A percentile compares a stretch with the other conserved stretches of the same genome.
These are phyloP conservation scores for Thraustotheca clavata DNA, from an alignment of 352 stramenopile genomes.

Conservation along the genomic window DNA sequence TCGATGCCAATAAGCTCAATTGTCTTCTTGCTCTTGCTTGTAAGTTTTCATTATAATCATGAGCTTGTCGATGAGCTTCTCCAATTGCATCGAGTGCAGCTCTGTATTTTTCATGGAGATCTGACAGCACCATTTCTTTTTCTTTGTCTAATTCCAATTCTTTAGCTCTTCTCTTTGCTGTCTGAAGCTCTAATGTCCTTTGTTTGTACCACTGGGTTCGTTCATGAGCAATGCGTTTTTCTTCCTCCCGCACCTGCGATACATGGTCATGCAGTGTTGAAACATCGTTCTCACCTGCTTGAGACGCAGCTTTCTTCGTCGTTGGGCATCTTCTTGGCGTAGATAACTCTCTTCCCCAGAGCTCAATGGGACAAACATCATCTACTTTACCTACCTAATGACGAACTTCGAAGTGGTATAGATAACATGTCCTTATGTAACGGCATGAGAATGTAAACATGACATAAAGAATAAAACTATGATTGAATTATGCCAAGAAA, in stretches of 20 bases:
- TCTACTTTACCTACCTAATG: no score
- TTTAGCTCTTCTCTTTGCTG: neutral
- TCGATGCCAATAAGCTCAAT: neutral
- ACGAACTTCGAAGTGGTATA: no score
- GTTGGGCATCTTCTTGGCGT: slow-evolving; percentile 5
- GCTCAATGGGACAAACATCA: slow-evolving; percentile 21
- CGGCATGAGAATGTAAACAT: no score
- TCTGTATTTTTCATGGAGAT: slow-evolving; percentile 19
- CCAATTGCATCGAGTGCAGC: slow-evolving; percentile 11
- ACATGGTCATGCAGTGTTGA: no score
- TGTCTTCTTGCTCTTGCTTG: slow-evolving; percentile 9
- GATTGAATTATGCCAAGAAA: no score
- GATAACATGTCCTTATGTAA: no score
- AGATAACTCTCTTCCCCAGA: slow-evolving; percentile 18
- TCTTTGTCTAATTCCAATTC: neutral
- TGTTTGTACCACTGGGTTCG: slow-evolving; percentile 13
- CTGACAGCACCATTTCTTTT: slow-evolving; percentile 4
- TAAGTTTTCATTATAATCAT: slow-evolving; percentile 1
- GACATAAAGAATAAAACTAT: no score
- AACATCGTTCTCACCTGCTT: neutral
- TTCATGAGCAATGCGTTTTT: slow-evolving; percentile 19
- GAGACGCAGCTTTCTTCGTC: slow-evolving; percentile 8
- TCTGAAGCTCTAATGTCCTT: neutral
- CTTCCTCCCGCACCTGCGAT: slow-evolving; percentile 11
- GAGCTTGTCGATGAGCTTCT: slow-evolving; percentile 4